phyloP scores from a whole-genome alignment of 176 grass and related monocot species.

The Neostapfia colusana region DNA sequence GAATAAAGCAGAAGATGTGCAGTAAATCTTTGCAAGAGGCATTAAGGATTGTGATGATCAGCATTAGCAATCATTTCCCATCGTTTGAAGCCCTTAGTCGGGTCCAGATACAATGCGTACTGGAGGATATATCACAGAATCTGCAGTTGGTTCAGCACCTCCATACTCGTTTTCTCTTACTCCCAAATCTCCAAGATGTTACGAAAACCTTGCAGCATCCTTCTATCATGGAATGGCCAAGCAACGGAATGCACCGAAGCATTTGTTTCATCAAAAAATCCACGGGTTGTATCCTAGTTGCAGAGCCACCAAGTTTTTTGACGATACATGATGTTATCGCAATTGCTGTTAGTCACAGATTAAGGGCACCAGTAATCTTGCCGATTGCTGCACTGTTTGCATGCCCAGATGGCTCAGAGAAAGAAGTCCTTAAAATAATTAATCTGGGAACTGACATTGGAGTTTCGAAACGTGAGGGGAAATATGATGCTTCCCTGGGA shows the following conservation, averaged over 20 bases:
- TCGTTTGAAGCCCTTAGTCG: slow-evolving; percentile 69
- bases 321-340: slow-evolving; percentile 81
- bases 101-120: slow-evolving; percentile 52
- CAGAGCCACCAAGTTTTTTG: slow-evolving; percentile 84
- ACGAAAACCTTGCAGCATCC: slow-evolving; percentile 48
- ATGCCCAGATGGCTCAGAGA: slow-evolving; percentile 82
- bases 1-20: slow-evolving; percentile 70
- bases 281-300: slow-evolving; percentile 67
- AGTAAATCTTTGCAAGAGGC: slow-evolving; percentile 69
- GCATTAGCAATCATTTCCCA: slow-evolving; percentile 73
- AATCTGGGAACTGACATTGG: slow-evolving; percentile 59
- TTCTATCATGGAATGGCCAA: slow-evolving; percentile 73
- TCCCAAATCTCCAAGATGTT: slow-evolving; percentile 71
- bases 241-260: slow-evolving; percentile 63
- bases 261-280: slow-evolving; percentile 73
- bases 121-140: slow-evolving; percentile 69
- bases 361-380: slow-evolving; percentile 69
- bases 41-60: slow-evolving; percentile 60
- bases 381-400: slow-evolving; percentile 75
- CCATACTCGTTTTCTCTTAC: slow-evolving; percentile 78
- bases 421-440: slow-evolving; percentile 70
- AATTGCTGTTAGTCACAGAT: slow-evolving; percentile 65
- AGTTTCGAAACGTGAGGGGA: slow-evolving; percentile 53
- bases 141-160: slow-evolving; percentile 68
- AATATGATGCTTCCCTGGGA: slow-evolving; percentile 60